Evolutionary conservation across 164 flowering plant genomes (phyloP).

Genomic region (Aristolochia contorta): DNA sequence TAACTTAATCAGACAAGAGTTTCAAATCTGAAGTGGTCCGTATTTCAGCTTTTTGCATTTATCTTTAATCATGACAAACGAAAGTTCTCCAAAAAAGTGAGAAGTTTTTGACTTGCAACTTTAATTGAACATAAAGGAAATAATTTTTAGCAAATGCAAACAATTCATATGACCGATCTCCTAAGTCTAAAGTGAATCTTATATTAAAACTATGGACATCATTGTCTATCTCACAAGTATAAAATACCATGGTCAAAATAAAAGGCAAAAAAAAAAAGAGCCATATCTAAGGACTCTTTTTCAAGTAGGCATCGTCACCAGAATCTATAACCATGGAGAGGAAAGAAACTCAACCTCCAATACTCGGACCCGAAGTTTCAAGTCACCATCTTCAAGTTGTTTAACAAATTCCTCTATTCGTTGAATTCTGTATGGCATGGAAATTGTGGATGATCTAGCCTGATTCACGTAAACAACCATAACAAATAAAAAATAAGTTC

Average conservation of each 20-base stretch:
- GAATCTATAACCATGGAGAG: neutral
- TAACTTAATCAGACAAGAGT: too few relatives aligned
- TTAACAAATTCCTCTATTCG: constrained; percentile 82
- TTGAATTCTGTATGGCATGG: constrained; percentile 91
- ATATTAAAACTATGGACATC: too few relatives aligned
- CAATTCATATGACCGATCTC: too few relatives aligned
- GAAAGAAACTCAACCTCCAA: constrained; percentile 53
- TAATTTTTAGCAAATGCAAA: neutral
- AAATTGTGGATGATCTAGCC: constrained; percentile 77
- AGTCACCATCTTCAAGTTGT: constrained; percentile 82
- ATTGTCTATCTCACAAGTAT: too few relatives aligned
- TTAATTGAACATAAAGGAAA: neutral
- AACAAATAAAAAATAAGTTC: neutral
- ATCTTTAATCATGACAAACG: constrained; percentile 69
- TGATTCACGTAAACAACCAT: constrained; percentile 17
- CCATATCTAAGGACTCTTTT: neutral
- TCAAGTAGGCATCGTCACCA: neutral
- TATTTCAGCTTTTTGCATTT: constrained; percentile 71
- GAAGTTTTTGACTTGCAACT: too few relatives aligned
- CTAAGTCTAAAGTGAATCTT: too few relatives aligned
- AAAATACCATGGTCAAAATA: neutral
- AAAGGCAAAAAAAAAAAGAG: neutral
- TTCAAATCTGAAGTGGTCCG: neutral
- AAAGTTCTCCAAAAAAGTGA: neutral
- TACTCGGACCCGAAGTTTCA: constrained; percentile 90